These are phyloP conservation scores for Yarrowia galli DNA, from an alignment of 1,139 yeast species.

Conservation along the genomic window DNA sequence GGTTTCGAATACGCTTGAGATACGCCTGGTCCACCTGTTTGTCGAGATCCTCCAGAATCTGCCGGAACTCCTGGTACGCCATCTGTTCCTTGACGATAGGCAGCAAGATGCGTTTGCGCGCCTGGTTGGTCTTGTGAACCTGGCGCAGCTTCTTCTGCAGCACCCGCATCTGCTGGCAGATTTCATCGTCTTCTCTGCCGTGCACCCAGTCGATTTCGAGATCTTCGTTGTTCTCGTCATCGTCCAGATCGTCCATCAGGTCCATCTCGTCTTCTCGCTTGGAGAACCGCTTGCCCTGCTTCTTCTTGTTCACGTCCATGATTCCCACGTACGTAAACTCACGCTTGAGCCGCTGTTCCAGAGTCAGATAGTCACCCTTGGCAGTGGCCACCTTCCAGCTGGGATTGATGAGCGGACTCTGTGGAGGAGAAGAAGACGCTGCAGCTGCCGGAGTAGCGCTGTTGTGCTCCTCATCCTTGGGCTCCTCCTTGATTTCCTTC, in stretches of 20 bases:
- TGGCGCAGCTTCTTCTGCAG: slow-evolving; percentile 73
- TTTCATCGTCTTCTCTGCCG: slow-evolving; percentile 92
- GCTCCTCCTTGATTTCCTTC: slow-evolving; percentile 44
- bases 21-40: slow-evolving; percentile 97
- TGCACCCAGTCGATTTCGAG: slow-evolving; percentile 76
- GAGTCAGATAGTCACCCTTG: slow-evolving; percentile 72
- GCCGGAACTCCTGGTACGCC: slow-evolving; percentile 93
- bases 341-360: slow-evolving; percentile 86
- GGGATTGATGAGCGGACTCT: slow-evolving; percentile 45
- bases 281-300: slow-evolving; percentile 43
- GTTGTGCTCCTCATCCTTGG: slow-evolving; percentile 42
- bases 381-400: slow-evolving; percentile 57
- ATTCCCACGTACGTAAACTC: slow-evolving; percentile 93
- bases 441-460: slow-evolving; percentile 1
- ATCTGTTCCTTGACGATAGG: slow-evolving; percentile 88
- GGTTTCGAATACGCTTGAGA: slow-evolving; percentile 80
- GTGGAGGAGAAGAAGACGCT: slow-evolving; percentile 32
- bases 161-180: slow-evolving; percentile 79
- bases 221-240: slow-evolving; percentile 42
- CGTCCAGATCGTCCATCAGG: slow-evolving; percentile 45
- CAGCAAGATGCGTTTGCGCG: slow-evolving; percentile 67
- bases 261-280: slow-evolving; percentile 40
- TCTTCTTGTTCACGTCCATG: slow-evolving; percentile 59
- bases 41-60: slow-evolving; percentile 90
- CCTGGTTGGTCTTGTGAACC: slow-evolving; percentile 68